phyloP scores from a whole-genome alignment of 108 stramenopile genomes.

The Nitzschia putrida region DNA sequence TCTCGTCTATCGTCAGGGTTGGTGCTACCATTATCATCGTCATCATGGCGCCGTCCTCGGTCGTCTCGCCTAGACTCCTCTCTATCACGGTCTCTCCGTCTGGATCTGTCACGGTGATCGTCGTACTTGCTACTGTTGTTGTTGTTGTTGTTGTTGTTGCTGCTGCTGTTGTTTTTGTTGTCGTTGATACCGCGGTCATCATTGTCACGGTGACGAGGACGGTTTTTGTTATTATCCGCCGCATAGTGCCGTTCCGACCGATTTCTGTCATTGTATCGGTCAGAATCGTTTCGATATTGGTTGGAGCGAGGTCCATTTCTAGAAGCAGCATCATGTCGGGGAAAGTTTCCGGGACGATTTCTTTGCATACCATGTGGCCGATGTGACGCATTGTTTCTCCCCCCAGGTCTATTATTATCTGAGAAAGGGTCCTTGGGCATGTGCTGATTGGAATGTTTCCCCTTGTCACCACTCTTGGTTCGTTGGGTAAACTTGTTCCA shows the following conservation, averaged over 20 bases:
- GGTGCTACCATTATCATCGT: neutral
- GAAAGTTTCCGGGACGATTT: too few species aligned
- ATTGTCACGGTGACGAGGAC: too few species aligned
- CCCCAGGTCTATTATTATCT: neutral
- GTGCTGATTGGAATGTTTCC: slow-evolving; percentile 12
- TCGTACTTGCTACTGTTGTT: too few species aligned
- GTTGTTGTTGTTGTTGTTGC: too few species aligned
- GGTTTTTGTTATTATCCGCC: too few species aligned
- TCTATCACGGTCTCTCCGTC: neutral
- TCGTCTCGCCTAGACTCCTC: neutral
- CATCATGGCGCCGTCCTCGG: neutral
- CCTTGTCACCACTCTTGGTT: slow-evolving; percentile 10
- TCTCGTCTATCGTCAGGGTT: neutral
- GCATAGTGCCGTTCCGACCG: too few species aligned
- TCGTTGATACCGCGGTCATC: too few species aligned
- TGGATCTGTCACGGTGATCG: neutral
- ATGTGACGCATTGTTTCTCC: neutral
- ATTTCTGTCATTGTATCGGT: too few species aligned
- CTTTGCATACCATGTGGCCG: neutral
- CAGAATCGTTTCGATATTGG: too few species aligned
- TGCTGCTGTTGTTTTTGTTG: too few species aligned
- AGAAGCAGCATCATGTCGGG: too few species aligned
- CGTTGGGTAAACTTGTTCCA: slow-evolving; percentile 84
- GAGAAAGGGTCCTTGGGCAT: slow-evolving; percentile 35
- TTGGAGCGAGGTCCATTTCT: too few species aligned